These are phyloP conservation scores for Craspedostauros australis DNA, from an alignment of 108 stramenopile species.

Conservation along the genomic window DNA sequence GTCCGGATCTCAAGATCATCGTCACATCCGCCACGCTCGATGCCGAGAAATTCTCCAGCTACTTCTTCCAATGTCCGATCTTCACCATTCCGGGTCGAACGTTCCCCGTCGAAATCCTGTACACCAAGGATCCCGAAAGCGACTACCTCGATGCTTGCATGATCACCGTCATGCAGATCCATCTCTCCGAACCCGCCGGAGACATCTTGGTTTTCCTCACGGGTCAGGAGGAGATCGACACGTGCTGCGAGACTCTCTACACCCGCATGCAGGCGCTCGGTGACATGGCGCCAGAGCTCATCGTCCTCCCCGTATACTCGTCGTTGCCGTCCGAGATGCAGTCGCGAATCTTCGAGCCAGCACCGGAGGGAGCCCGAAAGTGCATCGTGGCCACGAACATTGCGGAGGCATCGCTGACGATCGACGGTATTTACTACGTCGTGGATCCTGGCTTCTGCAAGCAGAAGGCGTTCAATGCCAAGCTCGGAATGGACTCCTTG, in stretches of 20 bases:
- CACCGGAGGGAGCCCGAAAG: slow-evolving; percentile 91
- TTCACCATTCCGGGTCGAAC: slow-evolving; percentile 98
- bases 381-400: slow-evolving; percentile 98
- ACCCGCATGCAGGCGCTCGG: slow-evolving; percentile 96
- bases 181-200: slow-evolving; percentile 94
- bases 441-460: slow-evolving; percentile 98
- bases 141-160: slow-evolving; percentile 96
- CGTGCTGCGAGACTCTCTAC: slow-evolving; percentile 94
- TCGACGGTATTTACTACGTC: slow-evolving; percentile 99
- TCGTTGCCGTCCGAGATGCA: slow-evolving; percentile 98
- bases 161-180: slow-evolving; percentile 98
- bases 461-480: slow-evolving; percentile 97
- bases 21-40: slow-evolving; percentile 96
- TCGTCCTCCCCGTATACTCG: slow-evolving; percentile 97
- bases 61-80: slow-evolving; percentile 94
- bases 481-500: slow-evolving; percentile 96
- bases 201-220: slow-evolving; percentile 96
- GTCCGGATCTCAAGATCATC: slow-evolving; percentile 90
- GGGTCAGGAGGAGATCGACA: slow-evolving; percentile 99
- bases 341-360: slow-evolving; percentile 97
- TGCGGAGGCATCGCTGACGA: slow-evolving; percentile 97
- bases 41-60: slow-evolving; percentile 95
- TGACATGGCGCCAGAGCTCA: slow-evolving; percentile 92
- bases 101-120: slow-evolving; percentile 95
- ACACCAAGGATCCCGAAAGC: slow-evolving; percentile 95